Conservation (phyloP, 2,329 filamentous ascomycete species). For the Calonectria multiphialidica region DNA sequence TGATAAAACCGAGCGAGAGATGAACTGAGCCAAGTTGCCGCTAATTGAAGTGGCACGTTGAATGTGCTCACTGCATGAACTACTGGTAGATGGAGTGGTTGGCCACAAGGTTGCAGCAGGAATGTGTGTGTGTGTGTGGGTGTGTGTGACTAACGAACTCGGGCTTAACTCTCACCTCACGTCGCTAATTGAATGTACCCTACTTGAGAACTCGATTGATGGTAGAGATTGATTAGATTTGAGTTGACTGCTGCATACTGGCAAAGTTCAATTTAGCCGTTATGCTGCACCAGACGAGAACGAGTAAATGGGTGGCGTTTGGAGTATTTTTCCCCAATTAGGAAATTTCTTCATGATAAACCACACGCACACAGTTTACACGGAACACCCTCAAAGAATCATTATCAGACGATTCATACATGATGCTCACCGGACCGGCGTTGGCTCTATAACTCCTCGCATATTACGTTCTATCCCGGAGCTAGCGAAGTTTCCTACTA, state of each 20-base stretch:
- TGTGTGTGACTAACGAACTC: too few relatives aligned
- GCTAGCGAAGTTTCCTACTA: not conserved
- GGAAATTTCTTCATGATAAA: not conserved
- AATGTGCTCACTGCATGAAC: not conserved
- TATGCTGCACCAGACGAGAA: too few relatives aligned
- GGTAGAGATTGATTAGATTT: not conserved
- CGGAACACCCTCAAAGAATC: not conserved
- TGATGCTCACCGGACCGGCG: not conserved
- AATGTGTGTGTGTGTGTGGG: too few relatives aligned
- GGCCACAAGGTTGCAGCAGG: too few relatives aligned
- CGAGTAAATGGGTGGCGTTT: not conserved
- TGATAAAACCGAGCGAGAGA: too few relatives aligned
- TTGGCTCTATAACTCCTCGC: not conserved
- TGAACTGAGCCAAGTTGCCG: not conserved
- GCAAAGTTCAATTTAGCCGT: not conserved
- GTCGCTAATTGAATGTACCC: not conserved
- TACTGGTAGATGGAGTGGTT: too few relatives aligned
- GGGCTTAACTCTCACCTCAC: too few relatives aligned
- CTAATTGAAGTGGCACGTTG: not conserved
- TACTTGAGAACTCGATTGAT: not conserved
- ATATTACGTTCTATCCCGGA: not conserved
- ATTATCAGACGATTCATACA: slow-evolving; percentile 18
- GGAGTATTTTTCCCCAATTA: not conserved
- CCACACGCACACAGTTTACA: not conserved
- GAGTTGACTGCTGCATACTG: not conserved